phyloP scores from a whole-genome alignment of 1,284 basidiomycete species.

The Leccinum ponderosum region DNA sequence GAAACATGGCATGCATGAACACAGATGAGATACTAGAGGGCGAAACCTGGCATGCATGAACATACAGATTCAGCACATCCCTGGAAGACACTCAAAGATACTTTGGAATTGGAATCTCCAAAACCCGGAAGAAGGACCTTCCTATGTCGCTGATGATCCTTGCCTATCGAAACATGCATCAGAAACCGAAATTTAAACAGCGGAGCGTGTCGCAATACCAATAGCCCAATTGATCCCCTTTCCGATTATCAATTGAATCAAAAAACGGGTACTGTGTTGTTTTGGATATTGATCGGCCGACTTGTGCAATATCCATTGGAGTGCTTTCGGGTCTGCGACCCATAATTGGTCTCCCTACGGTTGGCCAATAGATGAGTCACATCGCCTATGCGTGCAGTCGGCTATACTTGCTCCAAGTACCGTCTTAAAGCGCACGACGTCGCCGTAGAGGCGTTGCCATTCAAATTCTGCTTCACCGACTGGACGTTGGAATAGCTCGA shows the following conservation, averaged over 20 bases:
- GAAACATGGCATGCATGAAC: too few species aligned
- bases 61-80: constrained; percentile 24
- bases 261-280: constrained; percentile 30
- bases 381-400: not conserved
- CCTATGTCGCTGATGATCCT: constrained; percentile 43
- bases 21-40: not conserved
- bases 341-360: constrained; percentile 27
- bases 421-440: constrained; percentile 29
- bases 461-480: constrained; percentile 28
- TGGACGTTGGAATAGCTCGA: constrained; percentile 24
- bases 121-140: constrained; percentile 47
- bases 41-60: constrained; percentile 6
- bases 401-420: constrained; percentile 21
- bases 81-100: constrained; percentile 39
- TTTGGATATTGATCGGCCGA: constrained; percentile 43
- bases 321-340: constrained; percentile 42
- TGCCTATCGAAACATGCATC: constrained; percentile 31
- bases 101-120: constrained; percentile 37
- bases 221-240: constrained; percentile 40
- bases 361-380: not conserved
- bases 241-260: constrained; percentile 35
- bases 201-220: constrained; percentile 36
- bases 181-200: not conserved
- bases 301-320: constrained; percentile 42
- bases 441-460: constrained; percentile 33